A percentile compares a stretch with the other conserved stretches of the same genome.
Evolutionary conservation across 257 asterid genomes (phyloP).

Genomic region (Echites panduratus): DNA sequence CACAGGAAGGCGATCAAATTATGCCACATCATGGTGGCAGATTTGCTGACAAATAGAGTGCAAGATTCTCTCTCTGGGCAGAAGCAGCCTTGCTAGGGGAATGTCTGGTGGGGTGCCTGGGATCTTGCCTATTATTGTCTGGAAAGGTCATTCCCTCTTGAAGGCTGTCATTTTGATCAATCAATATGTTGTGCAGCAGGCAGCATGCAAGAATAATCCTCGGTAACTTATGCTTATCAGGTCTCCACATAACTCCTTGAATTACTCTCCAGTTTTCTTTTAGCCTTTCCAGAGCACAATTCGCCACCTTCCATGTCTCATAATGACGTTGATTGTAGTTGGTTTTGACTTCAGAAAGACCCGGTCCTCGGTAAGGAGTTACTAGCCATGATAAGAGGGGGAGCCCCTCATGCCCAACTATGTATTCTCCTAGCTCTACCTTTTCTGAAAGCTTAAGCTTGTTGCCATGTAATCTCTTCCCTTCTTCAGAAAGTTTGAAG

Average conservation of each 20-base stretch:
- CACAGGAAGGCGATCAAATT: neutral
- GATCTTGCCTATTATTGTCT: conserved; percentile 7
- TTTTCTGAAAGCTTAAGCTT: conserved; percentile 15
- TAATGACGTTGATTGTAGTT: conserved; percentile 20
- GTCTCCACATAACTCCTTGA: conserved; percentile 27
- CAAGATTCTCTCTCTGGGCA: conserved; percentile 25
- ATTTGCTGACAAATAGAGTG: conserved; percentile 17
- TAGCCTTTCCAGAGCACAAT: conserved; percentile 20
- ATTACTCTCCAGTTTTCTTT: conserved; percentile 29
- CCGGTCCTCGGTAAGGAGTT: conserved; percentile 19
- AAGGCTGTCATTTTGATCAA: conserved; percentile 14
- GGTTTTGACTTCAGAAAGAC: conserved; percentile 2
- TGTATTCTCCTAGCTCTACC: conserved; percentile 16
- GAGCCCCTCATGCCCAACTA: conserved; percentile 22
- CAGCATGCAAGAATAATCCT: conserved; percentile 27
- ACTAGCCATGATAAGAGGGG: conserved; percentile 33
- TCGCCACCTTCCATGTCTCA: conserved; percentile 25
- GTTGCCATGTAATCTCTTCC: conserved; percentile 18
- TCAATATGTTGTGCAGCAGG: conserved; percentile 25
- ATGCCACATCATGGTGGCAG: conserved; percentile 7
- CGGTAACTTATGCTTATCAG: conserved; percentile 17
- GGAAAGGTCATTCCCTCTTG: conserved; percentile 1
- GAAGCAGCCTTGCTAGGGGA: conserved; percentile 8
- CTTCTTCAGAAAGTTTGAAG: conserved; percentile 18
- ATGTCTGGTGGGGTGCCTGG: conserved; percentile 4